A percentile compares a stretch with the other conserved stretches of the same genome.
Conservation (phyloP, 2,329 filamentous ascomycete genomes). For the Karstenula rhodostoma region DNA sequence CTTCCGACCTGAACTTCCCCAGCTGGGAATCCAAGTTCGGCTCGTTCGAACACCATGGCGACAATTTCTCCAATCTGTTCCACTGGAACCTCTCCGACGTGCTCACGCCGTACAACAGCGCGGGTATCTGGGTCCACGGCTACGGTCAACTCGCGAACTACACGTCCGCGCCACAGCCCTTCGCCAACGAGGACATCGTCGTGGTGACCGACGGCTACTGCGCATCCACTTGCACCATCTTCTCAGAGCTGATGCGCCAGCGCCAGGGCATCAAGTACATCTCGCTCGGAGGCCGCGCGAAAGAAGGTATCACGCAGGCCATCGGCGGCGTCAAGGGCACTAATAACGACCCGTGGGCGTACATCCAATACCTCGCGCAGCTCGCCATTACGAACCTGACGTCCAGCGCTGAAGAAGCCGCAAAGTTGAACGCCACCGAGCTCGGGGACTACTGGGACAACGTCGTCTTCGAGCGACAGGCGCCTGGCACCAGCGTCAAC, state of each 20-base stretch:
- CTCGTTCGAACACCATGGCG: conserved; percentile 53
- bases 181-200: conserved; percentile 65
- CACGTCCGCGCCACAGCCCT: conserved; percentile 53
- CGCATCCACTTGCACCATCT: conserved; percentile 67
- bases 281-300: conserved; percentile 67
- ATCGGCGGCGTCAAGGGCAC: conserved; percentile 72
- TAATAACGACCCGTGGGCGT: conserved; percentile 45
- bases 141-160: conserved; percentile 54
- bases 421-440: conserved; percentile 40
- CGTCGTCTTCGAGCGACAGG: conserved; percentile 39
- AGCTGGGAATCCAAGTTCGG: conserved; percentile 59
- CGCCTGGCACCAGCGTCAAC: conserved; percentile 36
- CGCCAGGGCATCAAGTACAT: conserved; percentile 64
- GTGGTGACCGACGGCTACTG: conserved; percentile 63
- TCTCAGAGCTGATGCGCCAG: conserved; percentile 63
- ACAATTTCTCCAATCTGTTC: conserved; percentile 65
- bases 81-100: conserved; percentile 59
- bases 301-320: conserved; percentile 59
- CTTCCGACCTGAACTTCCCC: conserved; percentile 59
- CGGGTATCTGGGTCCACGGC: conserved; percentile 45
- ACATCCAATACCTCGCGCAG: conserved; percentile 40
- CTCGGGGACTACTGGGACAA: conserved; percentile 44
- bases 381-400: conserved; percentile 32
- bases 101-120: conserved; percentile 47
- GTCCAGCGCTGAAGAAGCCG: conserved; percentile 33